phyloP scores from a whole-genome alignment of 441 rosid genomes.

The Adansonia madagascariensis region DNA sequence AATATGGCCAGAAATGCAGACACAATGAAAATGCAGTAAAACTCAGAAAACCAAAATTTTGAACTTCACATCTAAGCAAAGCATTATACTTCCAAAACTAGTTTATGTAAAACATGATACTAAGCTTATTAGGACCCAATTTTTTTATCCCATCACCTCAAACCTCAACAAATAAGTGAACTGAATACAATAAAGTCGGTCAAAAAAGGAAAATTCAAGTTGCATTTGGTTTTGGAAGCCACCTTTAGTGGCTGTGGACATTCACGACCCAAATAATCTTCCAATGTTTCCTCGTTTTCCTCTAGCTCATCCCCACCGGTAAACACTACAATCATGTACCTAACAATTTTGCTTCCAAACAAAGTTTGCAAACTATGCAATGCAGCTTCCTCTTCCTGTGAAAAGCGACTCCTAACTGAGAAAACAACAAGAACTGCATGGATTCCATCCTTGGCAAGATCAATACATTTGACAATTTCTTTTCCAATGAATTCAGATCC shows the following conservation, averaged over 20 bases:
- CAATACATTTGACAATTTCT: conserved; percentile 79
- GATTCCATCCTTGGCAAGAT: conserved; percentile 82
- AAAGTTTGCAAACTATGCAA: conserved; percentile 62
- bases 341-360: conserved; percentile 68
- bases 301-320: conserved; percentile 93
- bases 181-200: neutral
- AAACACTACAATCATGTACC: conserved; percentile 80
- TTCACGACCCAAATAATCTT: conserved; percentile 64
- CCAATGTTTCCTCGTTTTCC: conserved; percentile 69
- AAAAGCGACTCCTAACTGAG: conserved; percentile 62
- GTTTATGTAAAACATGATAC: neutral
- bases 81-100: neutral
- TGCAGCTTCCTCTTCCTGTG: conserved; percentile 69
- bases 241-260: conserved; percentile 82
- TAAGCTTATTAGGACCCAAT: neutral
- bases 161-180: conserved; percentile 6
- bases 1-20: neutral
- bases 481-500: conserved; percentile 62
- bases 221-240: conserved; percentile 18
- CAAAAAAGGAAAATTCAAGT: neutral
- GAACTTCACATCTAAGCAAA: neutral
- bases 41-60: neutral
- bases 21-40: neutral
- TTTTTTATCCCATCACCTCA: neutral
- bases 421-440: conserved; percentile 77